Evolutionary conservation across 1,284 basidiomycete genomes (phyloP), one percentile per base, ranked within the genome.

Genomic region (Ustilago curta): DNA sequence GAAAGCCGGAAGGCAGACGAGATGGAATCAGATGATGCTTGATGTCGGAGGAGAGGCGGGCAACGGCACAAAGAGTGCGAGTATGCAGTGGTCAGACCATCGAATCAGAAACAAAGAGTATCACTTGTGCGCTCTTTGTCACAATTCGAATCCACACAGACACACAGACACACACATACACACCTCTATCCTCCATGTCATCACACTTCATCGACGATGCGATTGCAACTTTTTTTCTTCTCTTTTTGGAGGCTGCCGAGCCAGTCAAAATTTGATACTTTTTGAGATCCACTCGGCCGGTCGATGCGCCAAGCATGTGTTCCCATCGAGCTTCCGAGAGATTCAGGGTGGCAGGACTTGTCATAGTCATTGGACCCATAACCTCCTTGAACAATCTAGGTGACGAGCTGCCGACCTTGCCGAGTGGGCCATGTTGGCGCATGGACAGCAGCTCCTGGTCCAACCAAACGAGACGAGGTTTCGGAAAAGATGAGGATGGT

Each of bases 261-360:
- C 42, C 53, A 55, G 53, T 44, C 53, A 44, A 45, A 45, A 32
- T 31, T 48, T 31, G 32, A 48, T 48, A 47, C 29, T 45, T 14
- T 45, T 27, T 7, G 31, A 18, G 11, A 37, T 31, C 47, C 18
- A 48, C 31, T 48, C 47, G 47, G 47, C 47, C 47, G 47, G 47
- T 48, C 47, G 47, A 48, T 29, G 18, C 9, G 27, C 47, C 27
- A 18, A 48, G n/a, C 14, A 32, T 48, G 7, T 19, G 32, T 25
- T 50, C 21, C 32, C 32, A 35, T 23, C 25, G 32, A 37, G 19
- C 29, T 16, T 18, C 14, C 18, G 6, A 23, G 11, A 25, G 32
- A 9, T 6, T n/a, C 16, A 23, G 11, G 12, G 29, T 35, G 27
- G 27, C 47, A 48, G n/a, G 18, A 4, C 27, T 18, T 29, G 3